A percentile compares a stretch with the other conserved stretches of the same genome.
Conservation (phyloP, 768 basidiomycete species). For the Lentinula sp. region DNA sequence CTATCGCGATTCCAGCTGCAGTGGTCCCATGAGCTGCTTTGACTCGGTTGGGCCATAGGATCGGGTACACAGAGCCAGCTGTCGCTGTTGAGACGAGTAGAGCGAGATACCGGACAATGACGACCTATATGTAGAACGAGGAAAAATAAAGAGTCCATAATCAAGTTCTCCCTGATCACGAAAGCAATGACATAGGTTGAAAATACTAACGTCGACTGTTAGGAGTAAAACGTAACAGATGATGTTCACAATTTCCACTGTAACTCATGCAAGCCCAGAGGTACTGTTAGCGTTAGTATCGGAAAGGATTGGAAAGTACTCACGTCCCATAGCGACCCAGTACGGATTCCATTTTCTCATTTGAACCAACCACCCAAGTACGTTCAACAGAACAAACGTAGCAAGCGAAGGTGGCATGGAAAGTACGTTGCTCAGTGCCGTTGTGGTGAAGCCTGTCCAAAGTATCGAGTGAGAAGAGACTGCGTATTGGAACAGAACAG, state of each 20-base stretch:
- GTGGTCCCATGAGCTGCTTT: conserved; percentile 16
- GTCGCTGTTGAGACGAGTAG: conserved; percentile 14
- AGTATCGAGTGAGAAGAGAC: not conserved
- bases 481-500: not conserved
- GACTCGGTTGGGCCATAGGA: conserved; percentile 17
- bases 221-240: conserved; percentile 14
- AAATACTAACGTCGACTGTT: conserved; percentile 10
- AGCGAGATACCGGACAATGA: conserved; percentile 13
- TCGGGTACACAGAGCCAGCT: conserved; percentile 15
- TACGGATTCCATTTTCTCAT: conserved; percentile 13
- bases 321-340: conserved; percentile 10
- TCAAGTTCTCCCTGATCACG: too few relatives aligned
- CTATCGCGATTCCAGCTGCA: conserved; percentile 15
- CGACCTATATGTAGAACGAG: not conserved
- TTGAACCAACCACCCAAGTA: conserved; percentile 13
- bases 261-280: too few relatives aligned
- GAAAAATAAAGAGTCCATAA: not conserved
- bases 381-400: conserved; percentile 12
- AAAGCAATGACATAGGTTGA: not conserved
- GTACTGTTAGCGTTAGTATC: not conserved
- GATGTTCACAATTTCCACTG: conserved; percentile 15
- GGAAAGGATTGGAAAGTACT: not conserved
- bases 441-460: conserved; percentile 14
- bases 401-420: conserved; percentile 17
- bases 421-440: conserved; percentile 16